Evolutionary conservation across 352 stramenopile genomes (phyloP), one percentile per base, ranked within the genome.

Genomic region (Globisporangium splendens): DNA sequence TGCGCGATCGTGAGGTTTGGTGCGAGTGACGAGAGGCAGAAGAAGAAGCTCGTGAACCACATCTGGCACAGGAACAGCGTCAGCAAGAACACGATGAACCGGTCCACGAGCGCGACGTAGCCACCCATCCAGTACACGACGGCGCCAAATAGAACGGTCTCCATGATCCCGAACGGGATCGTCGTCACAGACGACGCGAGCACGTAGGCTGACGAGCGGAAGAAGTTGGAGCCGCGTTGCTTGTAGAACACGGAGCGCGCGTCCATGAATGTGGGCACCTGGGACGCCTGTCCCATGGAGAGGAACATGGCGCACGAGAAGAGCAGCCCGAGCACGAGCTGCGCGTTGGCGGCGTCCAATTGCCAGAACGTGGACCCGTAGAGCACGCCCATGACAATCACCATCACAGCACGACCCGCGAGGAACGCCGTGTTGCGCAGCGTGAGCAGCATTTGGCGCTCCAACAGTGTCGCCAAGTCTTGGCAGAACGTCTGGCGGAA

Each of bases 71-170:
- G 33, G 58, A 93, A 77, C 2, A 91, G 73, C 38, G 76, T 82
- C n/a, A 82, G 20, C 13, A 88, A 33, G 61, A 92, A 95, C 8
- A 76, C 69, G 17, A 82, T 20, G 62, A 88, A 95, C 10, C 63
- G 56, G 38, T 71, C 66, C 1, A 46, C 66, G 4, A 76, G 39
- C 0, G 62, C 57, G 0, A 84, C 75, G 54, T 96, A 87, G 22
- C 91, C 91, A 35, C 90, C 75, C 73, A 97, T 92, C 77, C 85
- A 97, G 64, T 97, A 97, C 8, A 96, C 61, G 33, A 96, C 63
- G 1, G 79, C 86, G n/a, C 88, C 86, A 63, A 95, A 96, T 1
- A 96, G 59, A 8, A 96, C 21, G 0, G 82, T 86, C 68, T 97
- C 88, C 35, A 93, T 63, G 2, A 88, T 35, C 55, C 66, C 61